Percentiles rank a stretch among this genome's conserved stretches.
phyloP scores from a whole-genome alignment of 768 basidiomycete genomes.

The Lactifluus volemus region DNA sequence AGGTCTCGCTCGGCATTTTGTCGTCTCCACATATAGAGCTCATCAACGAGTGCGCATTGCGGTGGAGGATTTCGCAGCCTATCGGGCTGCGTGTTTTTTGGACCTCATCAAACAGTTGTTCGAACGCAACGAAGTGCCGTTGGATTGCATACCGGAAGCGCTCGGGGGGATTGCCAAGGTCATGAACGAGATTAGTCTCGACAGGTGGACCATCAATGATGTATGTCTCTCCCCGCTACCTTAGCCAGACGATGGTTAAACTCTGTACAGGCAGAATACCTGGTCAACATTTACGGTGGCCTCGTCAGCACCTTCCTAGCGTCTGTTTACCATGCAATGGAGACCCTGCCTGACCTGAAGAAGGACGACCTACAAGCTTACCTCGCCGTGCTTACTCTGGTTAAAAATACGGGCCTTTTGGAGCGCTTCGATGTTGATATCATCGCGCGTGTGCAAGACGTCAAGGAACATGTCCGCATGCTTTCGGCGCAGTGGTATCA shows the following conservation, averaged over 20 bases:
- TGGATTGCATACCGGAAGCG: constrained; percentile 93
- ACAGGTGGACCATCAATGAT: constrained; percentile 74
- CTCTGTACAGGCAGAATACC: constrained; percentile 48
- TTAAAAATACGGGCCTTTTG: constrained; percentile 63
- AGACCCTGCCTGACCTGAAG: constrained; percentile 65
- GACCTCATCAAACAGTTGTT: constrained; percentile 82
- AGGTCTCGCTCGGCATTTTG: constrained; percentile 89
- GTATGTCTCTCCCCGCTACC: constrained; percentile 39
- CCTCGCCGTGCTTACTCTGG: constrained; percentile 58
- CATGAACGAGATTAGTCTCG: constrained; percentile 57
- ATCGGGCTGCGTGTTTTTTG: constrained; percentile 72
- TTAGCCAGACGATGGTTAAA: constrained; percentile 1
- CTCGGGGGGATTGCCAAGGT: constrained; percentile 64
- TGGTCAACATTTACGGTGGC: constrained; percentile 56
- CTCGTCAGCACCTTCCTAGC: constrained; percentile 86
- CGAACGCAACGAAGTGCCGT: constrained; percentile 82
- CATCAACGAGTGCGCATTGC: constrained; percentile 76
- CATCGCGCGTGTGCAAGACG: constrained; percentile 52
- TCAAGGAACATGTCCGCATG: constrained; percentile 54
- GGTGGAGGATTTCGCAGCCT: constrained; percentile 86
- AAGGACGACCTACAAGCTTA: constrained; percentile 57
- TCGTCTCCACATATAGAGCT: constrained; percentile 72
- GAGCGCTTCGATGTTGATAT: constrained; percentile 69
- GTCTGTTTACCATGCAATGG: constrained; percentile 75
- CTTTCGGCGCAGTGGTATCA: constrained; percentile 56